These are phyloP conservation scores for Cyamopsis tetragonoloba DNA, from an alignment of 306 rosid species.

Conservation along the genomic window DNA sequence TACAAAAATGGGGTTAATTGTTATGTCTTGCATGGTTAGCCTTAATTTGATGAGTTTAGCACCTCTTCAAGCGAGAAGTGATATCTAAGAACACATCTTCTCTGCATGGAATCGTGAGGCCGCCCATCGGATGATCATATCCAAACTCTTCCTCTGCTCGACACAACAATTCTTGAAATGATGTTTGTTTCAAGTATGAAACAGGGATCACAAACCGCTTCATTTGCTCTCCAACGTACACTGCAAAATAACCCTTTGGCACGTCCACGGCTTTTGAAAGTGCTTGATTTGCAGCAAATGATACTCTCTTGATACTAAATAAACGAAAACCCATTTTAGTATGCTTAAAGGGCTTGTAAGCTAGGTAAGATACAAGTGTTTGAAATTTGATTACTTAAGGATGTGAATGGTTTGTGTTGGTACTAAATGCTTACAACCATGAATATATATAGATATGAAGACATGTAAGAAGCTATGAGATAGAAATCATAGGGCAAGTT, in stretches of 20 bases:
- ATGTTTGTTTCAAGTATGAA: too few species aligned
- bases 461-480: not conserved
- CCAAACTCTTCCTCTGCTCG: too few species aligned
- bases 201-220: too few species aligned
- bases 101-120: slow-evolving; percentile 30
- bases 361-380: too few species aligned
- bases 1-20: too few species aligned
- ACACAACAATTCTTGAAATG: too few species aligned
- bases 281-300: not conserved
- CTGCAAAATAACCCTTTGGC: slow-evolving; percentile 44
- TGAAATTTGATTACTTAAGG: not conserved
- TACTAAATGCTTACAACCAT: not conserved
- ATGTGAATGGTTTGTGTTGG: slow-evolving; percentile 13
- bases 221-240: slow-evolving; percentile 43
- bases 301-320: not conserved
- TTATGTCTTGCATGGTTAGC: too few species aligned
- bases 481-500: not conserved
- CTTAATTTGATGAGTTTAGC: too few species aligned
- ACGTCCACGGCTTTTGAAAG: slow-evolving; percentile 17
- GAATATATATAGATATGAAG: slow-evolving; percentile 30
- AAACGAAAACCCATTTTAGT: slow-evolving; percentile 28
- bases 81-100: slow-evolving; percentile 17
- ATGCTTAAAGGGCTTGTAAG: not conserved
- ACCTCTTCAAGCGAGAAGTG: slow-evolving; percentile 24
- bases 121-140: slow-evolving; percentile 37